These are phyloP conservation scores for Euryodendron excelsum DNA, from an alignment of 148 eudicot species.

Conservation along the genomic window DNA sequence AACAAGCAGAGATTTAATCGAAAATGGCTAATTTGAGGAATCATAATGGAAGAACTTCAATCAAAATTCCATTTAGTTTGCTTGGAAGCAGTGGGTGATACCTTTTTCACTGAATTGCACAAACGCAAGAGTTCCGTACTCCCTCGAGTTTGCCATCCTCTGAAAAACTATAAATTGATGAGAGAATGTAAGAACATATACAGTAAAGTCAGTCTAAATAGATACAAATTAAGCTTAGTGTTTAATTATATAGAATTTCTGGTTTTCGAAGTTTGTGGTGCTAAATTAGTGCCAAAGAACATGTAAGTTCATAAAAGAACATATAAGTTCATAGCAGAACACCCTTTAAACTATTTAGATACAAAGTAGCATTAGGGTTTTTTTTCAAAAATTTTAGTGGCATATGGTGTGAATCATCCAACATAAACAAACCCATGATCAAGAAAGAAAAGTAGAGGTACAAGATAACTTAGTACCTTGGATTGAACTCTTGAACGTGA, in stretches of 20 bases:
- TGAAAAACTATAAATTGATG: conserved; percentile 12
- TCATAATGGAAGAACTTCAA: background rate
- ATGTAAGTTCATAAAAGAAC: too few relatives aligned
- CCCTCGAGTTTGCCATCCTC: conserved; percentile 27
- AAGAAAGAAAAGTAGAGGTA: background rate
- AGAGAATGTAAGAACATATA: background rate
- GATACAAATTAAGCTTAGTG: too few relatives aligned
- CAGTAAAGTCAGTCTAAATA: too few relatives aligned
- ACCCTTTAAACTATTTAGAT: background rate
- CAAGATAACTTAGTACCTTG: conserved; percentile 25
- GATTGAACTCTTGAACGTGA: conserved; percentile 35
- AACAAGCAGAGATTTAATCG: too few relatives aligned
- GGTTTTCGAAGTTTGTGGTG: too few relatives aligned
- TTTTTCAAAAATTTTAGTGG: background rate
- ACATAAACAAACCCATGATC: background rate
- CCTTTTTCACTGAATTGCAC: conserved; percentile 26
- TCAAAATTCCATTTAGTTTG: too few relatives aligned
- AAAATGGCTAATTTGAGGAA: too few relatives aligned
- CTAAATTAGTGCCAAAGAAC: too few relatives aligned
- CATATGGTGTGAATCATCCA: too few relatives aligned
- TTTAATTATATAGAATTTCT: too few relatives aligned
- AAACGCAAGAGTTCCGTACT: conserved; percentile 30
- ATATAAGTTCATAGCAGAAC: background rate
- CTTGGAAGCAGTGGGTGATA: background rate
- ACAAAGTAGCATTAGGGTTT: background rate